These are phyloP conservation scores for Aspergillus hortae DNA, from an alignment of 2,329 filamentous ascomycete species.

Conservation along the genomic window DNA sequence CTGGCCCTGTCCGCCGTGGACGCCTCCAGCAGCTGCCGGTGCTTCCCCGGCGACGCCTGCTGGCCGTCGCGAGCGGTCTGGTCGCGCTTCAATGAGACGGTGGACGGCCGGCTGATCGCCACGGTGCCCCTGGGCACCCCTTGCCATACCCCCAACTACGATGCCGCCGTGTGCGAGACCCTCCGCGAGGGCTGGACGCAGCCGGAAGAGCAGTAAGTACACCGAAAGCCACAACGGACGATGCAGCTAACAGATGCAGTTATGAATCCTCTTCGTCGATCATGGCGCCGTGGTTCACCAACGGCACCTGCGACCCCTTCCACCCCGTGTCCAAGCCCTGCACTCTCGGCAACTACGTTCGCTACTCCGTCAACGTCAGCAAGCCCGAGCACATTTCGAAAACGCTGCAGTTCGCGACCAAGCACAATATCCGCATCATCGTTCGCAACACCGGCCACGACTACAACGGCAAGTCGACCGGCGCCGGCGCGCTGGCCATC, in stretches of 20 bases:
- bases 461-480: conserved; percentile 55
- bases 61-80: conserved; percentile 52
- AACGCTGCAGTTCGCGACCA: conserved; percentile 38
- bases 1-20: background rate
- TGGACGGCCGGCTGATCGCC: conserved; percentile 50
- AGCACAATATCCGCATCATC: conserved; percentile 51
- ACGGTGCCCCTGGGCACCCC: conserved; percentile 52
- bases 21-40: conserved; percentile 36
- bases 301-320: conserved; percentile 44
- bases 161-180: conserved; percentile 42
- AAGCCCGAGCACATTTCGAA: conserved; percentile 21
- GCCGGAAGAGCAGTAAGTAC: conserved; percentile 44
- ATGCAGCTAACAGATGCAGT: conserved; percentile 32
- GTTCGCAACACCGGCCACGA: conserved; percentile 43
- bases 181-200: conserved; percentile 44
- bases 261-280: conserved; percentile 54
- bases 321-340: conserved; percentile 26
- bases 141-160: conserved; percentile 52
- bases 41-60: conserved; percentile 50
- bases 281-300: conserved; percentile 38
- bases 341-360: conserved; percentile 25
- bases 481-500: conserved; percentile 47
- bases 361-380: conserved; percentile 36
- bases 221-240: too few relatives aligned
- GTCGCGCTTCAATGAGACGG: conserved; percentile 50